These are phyloP conservation scores for Blastobotrys robertii DNA, from an alignment of 805 yeast genomes.

Conservation along the genomic window DNA sequence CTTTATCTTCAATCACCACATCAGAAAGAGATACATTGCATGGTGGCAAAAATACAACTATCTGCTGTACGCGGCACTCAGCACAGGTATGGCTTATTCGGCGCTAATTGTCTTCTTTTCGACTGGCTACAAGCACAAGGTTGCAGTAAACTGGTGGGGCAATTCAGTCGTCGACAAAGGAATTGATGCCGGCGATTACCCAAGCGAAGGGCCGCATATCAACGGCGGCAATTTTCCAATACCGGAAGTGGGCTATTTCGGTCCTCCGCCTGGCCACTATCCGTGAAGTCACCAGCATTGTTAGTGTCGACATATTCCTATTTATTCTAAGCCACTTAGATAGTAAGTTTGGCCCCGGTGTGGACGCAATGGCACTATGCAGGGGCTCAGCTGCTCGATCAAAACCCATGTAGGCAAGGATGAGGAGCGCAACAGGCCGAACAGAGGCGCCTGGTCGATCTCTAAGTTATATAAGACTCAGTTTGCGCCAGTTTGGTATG, in stretches of 20 bases:
- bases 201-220: not conserved
- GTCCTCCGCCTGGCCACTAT: slow-evolving; percentile 11
- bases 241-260: slow-evolving; percentile 12
- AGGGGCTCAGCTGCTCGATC: no score
- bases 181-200: slow-evolving; percentile 6
- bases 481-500: no score
- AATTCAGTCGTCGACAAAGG: slow-evolving; percentile 24
- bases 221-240: slow-evolving; percentile 1
- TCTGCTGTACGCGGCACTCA: slow-evolving; percentile 37
- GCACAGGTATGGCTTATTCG: slow-evolving; percentile 42
- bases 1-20: slow-evolving; percentile 35
- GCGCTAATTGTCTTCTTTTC: slow-evolving; percentile 37
- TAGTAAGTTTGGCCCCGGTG: no score
- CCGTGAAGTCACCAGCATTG: no score
- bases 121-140: slow-evolving; percentile 27
- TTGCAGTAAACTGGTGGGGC: slow-evolving; percentile 40
- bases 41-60: slow-evolving; percentile 51
- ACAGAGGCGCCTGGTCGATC: no score
- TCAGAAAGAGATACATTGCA: slow-evolving; percentile 32
- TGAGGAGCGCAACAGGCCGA: no score
- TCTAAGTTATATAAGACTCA: no score
- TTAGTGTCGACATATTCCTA: no score
- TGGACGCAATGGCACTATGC: no score
- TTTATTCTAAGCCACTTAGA: no score
- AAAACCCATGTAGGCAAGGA: no score